These are phyloP conservation scores for Alternaria conjuncta DNA, from an alignment of 2,329 filamentous ascomycete genomes.

Conservation along the genomic window DNA sequence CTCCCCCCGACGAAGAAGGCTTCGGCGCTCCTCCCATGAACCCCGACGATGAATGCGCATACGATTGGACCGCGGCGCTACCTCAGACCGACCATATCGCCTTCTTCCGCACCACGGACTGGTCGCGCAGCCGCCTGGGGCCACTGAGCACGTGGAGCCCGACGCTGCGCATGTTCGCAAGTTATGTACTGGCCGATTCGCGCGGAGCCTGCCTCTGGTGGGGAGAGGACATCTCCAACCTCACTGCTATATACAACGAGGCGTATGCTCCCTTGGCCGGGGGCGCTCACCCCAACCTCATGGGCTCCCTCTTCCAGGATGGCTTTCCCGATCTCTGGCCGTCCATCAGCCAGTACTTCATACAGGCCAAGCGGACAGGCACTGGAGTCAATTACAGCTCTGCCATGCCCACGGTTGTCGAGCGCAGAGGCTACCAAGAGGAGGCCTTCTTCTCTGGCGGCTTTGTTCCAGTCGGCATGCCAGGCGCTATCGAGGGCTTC, in stretches of 20 bases:
- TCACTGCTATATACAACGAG: slow-evolving; percentile 45
- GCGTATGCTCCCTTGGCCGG: slow-evolving; percentile 36
- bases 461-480: slow-evolving; percentile 39
- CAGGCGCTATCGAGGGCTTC: slow-evolving; percentile 28
- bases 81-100: slow-evolving; percentile 41
- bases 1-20: slow-evolving; percentile 21
- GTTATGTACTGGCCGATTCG: slow-evolving; percentile 41
- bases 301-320: slow-evolving; percentile 38
- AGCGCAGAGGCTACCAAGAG: slow-evolving; percentile 39
- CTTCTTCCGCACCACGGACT: slow-evolving; percentile 41
- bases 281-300: slow-evolving; percentile 37
- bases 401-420: slow-evolving; percentile 28
- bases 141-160: slow-evolving; percentile 32
- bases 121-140: slow-evolving; percentile 35
- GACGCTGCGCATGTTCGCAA: slow-evolving; percentile 38
- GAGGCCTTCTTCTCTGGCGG: slow-evolving; percentile 43
- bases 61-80: slow-evolving; percentile 40
- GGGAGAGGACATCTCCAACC: slow-evolving; percentile 31
- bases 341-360: slow-evolving; percentile 30
- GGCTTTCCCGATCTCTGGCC: slow-evolving; percentile 40
- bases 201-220: slow-evolving; percentile 45
- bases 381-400: slow-evolving; percentile 35
- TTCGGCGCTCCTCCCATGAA: slow-evolving; percentile 5
- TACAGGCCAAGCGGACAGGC: slow-evolving; percentile 30
- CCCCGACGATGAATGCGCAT: not conserved